phyloP scores from a whole-genome alignment of 176 grass and related monocot genomes.

The Coix lacrymajobi region DNA sequence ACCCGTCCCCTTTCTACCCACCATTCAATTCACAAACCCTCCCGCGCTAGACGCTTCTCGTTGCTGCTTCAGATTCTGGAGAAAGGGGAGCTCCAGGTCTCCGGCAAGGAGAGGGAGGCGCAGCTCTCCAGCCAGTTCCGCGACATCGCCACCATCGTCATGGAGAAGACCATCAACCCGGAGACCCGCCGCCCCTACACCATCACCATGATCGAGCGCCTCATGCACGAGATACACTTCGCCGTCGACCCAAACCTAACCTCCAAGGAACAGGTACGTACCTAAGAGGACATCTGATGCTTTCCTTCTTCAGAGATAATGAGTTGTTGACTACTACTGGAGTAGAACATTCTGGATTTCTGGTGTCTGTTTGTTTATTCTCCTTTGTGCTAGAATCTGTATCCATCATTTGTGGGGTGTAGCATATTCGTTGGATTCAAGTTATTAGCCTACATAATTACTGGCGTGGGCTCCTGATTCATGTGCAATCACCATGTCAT shows the following conservation, averaged over 20 bases:
- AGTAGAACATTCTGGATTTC: not conserved
- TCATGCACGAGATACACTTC: constrained; percentile 94
- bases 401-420: not conserved
- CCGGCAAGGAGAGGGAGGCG: constrained; percentile 91
- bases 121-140: constrained; percentile 78
- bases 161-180: constrained; percentile 90
- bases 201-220: constrained; percentile 86
- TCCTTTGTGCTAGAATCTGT: not conserved
- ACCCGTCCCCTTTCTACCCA: no score
- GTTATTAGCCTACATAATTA: not conserved
- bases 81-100: constrained; percentile 97
- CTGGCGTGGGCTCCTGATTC: not conserved
- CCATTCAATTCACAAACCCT: not conserved
- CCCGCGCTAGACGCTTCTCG: not conserved
- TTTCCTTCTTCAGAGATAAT: not conserved
- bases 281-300: not conserved
- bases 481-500: no score
- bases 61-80: constrained; percentile 47
- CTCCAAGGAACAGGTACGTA: constrained; percentile 61
- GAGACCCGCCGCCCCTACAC: constrained; percentile 84
- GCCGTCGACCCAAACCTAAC: constrained; percentile 58
- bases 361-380: not conserved
- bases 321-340: not conserved
- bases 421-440: not conserved
- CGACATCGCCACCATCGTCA: constrained; percentile 92